These are phyloP conservation scores for Aschersonia sp. DNA, from an alignment of 2,329 filamentous ascomycete species.

Conservation along the genomic window DNA sequence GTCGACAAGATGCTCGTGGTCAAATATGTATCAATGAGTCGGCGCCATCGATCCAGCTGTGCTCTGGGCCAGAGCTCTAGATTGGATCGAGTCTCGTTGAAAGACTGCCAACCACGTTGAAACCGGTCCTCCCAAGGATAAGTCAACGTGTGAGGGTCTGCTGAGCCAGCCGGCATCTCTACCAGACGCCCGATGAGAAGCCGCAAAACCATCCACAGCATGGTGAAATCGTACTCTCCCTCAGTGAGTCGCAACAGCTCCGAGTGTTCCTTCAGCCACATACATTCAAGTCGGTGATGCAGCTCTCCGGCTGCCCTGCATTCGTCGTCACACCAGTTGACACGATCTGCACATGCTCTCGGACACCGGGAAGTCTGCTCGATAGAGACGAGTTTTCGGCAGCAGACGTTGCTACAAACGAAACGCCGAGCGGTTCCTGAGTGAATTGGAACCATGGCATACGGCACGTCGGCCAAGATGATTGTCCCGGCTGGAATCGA, in stretches of 20 bases:
- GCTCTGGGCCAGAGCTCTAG: not conserved
- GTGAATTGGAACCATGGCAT: not conserved
- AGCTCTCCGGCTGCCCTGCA: not conserved
- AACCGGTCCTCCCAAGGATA: not conserved
- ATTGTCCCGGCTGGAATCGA: not conserved
- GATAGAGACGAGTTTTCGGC: not conserved
- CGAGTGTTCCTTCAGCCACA: not conserved
- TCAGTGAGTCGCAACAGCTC: not conserved
- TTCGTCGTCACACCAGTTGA: not conserved
- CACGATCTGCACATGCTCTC: not conserved
- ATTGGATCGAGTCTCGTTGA: not conserved
- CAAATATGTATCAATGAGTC: not conserved
- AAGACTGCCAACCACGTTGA: not conserved
- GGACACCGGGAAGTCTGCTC: not conserved
- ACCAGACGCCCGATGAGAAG: not conserved
- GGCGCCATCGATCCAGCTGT: not conserved
- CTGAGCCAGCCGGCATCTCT: not conserved
- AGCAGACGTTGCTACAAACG: not conserved
- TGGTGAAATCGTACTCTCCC: not conserved
- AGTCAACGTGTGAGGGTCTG: not conserved
- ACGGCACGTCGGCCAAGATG: not conserved
- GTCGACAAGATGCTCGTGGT: not conserved
- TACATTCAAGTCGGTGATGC: not conserved
- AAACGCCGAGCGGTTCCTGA: not conserved
- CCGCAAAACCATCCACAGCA: not conserved